Evolutionary conservation across 1,139 yeast genomes (phyloP).

Genomic region (Hanseniaspora gamundiae): DNA sequence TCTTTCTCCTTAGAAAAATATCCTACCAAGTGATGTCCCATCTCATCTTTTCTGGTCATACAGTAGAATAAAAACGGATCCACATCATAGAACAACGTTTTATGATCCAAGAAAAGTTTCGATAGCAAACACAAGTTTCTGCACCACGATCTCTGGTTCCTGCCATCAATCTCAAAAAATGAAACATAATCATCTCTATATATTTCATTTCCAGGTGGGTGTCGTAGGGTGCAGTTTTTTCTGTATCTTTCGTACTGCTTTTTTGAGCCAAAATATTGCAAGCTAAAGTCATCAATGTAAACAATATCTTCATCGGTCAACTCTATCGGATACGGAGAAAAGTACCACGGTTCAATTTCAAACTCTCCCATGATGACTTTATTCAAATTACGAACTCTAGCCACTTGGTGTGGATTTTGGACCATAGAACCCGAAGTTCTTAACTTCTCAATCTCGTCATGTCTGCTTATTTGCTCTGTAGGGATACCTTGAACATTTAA

Average conservation of each 20-base stretch:
- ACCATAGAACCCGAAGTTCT: slow-evolving; percentile 96
- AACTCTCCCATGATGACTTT: slow-evolving; percentile 77
- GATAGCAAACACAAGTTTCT: slow-evolving; percentile 81
- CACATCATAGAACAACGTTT: slow-evolving; percentile 90
- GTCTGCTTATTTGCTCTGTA: slow-evolving; percentile 62
- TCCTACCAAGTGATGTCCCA: slow-evolving; percentile 92
- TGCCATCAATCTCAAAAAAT: slow-evolving; percentile 93
- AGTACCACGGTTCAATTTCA: slow-evolving; percentile 97
- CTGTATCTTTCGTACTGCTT: slow-evolving; percentile 91
- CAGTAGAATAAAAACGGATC: slow-evolving; percentile 93
- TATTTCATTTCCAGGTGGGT: slow-evolving; percentile 97
- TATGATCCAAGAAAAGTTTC: slow-evolving; percentile 85
- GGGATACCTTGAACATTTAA: slow-evolving; percentile 72
- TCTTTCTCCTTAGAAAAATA: slow-evolving; percentile 95
- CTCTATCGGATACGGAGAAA: slow-evolving; percentile 93
- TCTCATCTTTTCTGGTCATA: slow-evolving; percentile 80
- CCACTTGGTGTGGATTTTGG: slow-evolving; percentile 77
- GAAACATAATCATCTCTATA: slow-evolving; percentile 78
- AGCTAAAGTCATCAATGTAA: slow-evolving; percentile 83
- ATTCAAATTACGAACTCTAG: slow-evolving; percentile 75
- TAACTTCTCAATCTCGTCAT: slow-evolving; percentile 83
- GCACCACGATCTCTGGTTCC: slow-evolving; percentile 94
- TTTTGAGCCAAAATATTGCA: slow-evolving; percentile 76
- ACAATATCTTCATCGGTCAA: slow-evolving; percentile 82
- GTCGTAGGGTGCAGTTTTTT: slow-evolving; percentile 71